Percentiles rank a stretch among this genome's conserved stretches.
These are phyloP conservation scores for Russula sp. DNA, from an alignment of 768 basidiomycete genomes.

Conservation along the genomic window DNA sequence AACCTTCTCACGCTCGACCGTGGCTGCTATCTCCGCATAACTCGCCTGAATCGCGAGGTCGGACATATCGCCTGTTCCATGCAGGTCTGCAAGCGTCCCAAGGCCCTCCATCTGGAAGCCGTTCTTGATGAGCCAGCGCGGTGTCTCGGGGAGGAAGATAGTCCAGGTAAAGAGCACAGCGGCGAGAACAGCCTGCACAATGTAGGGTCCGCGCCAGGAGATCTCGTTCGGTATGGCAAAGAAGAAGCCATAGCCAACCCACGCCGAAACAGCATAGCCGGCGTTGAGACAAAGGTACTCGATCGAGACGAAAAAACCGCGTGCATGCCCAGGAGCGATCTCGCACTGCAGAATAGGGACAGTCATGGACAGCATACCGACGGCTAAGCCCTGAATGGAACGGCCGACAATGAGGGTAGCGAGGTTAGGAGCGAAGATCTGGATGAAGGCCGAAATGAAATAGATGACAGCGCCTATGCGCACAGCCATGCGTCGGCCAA, in stretches of 20 bases:
- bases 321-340: slow-evolving; percentile 30
- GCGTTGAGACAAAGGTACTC: slow-evolving; percentile 48
- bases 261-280: slow-evolving; percentile 45
- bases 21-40: slow-evolving; percentile 38
- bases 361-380: slow-evolving; percentile 44
- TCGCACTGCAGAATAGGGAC: slow-evolving; percentile 23
- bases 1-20: slow-evolving; percentile 36
- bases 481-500: slow-evolving; percentile 47
- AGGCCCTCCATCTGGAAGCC: slow-evolving; percentile 47
- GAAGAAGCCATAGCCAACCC: slow-evolving; percentile 48
- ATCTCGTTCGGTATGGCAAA: slow-evolving; percentile 41
- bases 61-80: slow-evolving; percentile 43
- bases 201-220: slow-evolving; percentile 53
- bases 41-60: slow-evolving; percentile 40
- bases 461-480: slow-evolving; percentile 47
- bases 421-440: slow-evolving; percentile 47
- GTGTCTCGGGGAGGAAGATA: slow-evolving; percentile 46
- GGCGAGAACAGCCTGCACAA: slow-evolving; percentile 47
- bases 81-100: slow-evolving; percentile 50
- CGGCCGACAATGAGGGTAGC: slow-evolving; percentile 56
- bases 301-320: slow-evolving; percentile 49
- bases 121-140: slow-evolving; percentile 51
- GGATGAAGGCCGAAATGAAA: slow-evolving; percentile 44
- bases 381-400: slow-evolving; percentile 64
- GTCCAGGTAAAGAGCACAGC: slow-evolving; percentile 43